Conservation (phyloP, 345 rosid species). For the Cardamine occulta region DNA sequence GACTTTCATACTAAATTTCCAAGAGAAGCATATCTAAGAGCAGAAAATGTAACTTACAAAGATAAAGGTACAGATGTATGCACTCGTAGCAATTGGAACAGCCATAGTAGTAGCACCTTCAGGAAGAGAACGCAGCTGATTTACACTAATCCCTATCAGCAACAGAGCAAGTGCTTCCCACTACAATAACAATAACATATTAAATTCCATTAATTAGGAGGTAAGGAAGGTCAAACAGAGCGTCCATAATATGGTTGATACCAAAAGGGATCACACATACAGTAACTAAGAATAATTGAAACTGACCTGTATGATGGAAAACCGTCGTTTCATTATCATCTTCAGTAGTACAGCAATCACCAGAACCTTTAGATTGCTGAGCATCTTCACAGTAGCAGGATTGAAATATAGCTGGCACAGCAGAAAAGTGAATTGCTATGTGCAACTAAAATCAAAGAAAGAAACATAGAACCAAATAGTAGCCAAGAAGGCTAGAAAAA, state of each 20-base stretch:
- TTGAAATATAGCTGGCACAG: slow-evolving; percentile 84
- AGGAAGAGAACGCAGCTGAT: slow-evolving; percentile 88
- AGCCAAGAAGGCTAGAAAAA: slow-evolving; percentile 11
- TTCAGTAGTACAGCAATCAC: slow-evolving; percentile 91
- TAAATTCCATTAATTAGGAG: slow-evolving; percentile 9
- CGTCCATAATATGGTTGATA: background rate
- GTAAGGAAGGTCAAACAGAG: background rate
- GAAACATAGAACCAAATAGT: background rate
- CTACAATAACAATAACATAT: slow-evolving; percentile 47
- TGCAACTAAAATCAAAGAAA: background rate
- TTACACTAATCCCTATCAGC: slow-evolving; percentile 91
- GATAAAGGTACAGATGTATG: slow-evolving; percentile 81
- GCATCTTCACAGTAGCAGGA: slow-evolving; percentile 99
- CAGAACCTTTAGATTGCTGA: slow-evolving; percentile 96
- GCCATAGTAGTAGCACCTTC: slow-evolving; percentile 77
- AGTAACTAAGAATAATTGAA: slow-evolving; percentile 13
- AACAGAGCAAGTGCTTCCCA: slow-evolving; percentile 97
- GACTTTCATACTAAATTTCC: slow-evolving; percentile 21
- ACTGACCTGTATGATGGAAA: slow-evolving; percentile 84
- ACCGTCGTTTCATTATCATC: slow-evolving; percentile 86
- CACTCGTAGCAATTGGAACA: slow-evolving; percentile 78
- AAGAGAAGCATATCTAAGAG: background rate
- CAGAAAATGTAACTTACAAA: slow-evolving; percentile 66
- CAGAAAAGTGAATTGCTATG: slow-evolving; percentile 27
- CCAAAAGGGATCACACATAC: background rate